Base-by-base conservation (phyloP, 2,329 filamentous ascomycete genomes). In the Xylariomycetidae sp. region DNA sequence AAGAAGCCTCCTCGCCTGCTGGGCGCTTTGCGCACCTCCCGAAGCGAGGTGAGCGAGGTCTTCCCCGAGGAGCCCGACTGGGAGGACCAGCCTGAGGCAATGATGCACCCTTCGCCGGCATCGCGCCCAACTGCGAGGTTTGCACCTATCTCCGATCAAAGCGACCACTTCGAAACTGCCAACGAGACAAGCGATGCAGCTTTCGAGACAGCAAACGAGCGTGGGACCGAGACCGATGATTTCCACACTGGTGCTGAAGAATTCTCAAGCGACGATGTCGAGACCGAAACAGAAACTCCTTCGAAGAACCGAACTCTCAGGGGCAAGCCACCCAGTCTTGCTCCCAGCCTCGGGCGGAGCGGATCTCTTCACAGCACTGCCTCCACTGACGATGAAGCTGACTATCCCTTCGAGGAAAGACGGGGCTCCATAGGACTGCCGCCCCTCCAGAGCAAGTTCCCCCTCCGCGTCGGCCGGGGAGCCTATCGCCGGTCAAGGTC, bases 201-300 rank as follows among this genome's bases (percentile, higher is more conserved):
- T 7, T 80, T 80, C 42, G 75, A 79, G 52, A 80, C 76, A 2
- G 76, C 76, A 16, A 85, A 93, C 50, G 90, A 95, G 59, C 78
- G 79, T 18, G 75, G 69, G 10, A 95, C 87, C 0, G 89, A 94
- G 61, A 94, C 88, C 9, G 90, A 96, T 47, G 87, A 87, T 43
- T 96, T 96, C 75, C 85, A 94, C 57, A 95, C 90, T 4, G 88
- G 85, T n/a, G 76, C 79, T 12, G 92, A 96, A 49, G 84, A 86
- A 15, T 61, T 79, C 32, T 73, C 72, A 12, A 88, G 81, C 52
- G 83, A 78, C 36, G 86, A 88, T 46, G 70, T 62, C 4, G 67
- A 84, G 29, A 94, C 88, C 1, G 90, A 95, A 61, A 96, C 89
- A 1, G 90, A 95, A 57, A 73, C 69, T 34, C 67, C 61, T 3